Evolutionary conservation across 148 eudicot species (phyloP), one percentile per base, ranked within the genome.

Genomic region (Cornus controversa): DNA sequence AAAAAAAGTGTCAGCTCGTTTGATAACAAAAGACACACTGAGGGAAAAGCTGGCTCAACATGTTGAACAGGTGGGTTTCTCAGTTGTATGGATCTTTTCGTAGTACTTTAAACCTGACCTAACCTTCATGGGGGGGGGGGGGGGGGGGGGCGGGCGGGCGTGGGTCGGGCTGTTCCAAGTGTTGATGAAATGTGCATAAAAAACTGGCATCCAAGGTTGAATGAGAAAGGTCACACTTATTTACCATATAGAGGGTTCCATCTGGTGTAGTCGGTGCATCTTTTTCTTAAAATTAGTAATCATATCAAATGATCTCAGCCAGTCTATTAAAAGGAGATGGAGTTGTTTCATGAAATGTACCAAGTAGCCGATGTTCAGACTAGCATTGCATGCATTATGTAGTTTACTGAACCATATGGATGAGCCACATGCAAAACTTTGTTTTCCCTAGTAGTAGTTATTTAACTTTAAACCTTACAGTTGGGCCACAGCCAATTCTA

Each of bases 41-140:
- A 81, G 79, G 37, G 99, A 96, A 81, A 92, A 91, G 82, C 99
- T 96, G 80, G 93, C 99, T 72, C 88, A 82, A 82, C 98, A 96
- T 84, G 99, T 96, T 40, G 98, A 93, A 82, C 92, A 93, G 90
- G 99, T 91, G 75, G 84, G 74, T 15, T 78, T 28, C 50, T 50
- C 8, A 34, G 26, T 82, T 57, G 40, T 28, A 9, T 62, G 8
- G 24, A 28, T 36, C 1, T 31, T 66, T 53, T 40, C 42, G 18
- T 18, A 60, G 22, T 60, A 60, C 64, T 64, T 66, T 8, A 42
- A 16, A 9, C 24, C 14, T 42, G 40, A 58, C 37, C 24, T 74
- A n/a, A 6, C 73, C 27, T 53, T 67, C 26, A 23, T 72, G 20
- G 71, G 20, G 31, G 62, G 75, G 23, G n/a, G n/a, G n/a, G n/a